Percentiles rank a stretch among this genome's conserved stretches.
Evolutionary conservation across 2,329 filamentous ascomycete genomes (phyloP).

Genomic region (Ophiostoma piceae): DNA sequence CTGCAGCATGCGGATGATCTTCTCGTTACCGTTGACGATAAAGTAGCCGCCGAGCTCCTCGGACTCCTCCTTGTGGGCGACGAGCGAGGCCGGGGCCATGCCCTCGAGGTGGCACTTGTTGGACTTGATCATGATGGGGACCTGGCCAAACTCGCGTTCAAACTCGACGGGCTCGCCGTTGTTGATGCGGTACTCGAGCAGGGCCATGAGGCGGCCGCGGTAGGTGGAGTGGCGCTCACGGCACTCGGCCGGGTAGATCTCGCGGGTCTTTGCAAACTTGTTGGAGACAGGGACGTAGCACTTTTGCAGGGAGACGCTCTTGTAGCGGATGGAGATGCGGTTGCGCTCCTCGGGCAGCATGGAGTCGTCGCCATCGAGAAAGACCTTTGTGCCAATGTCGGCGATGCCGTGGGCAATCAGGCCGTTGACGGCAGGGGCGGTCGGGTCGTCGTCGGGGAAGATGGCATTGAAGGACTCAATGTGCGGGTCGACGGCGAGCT

Average conservation of each 20-base stretch:
- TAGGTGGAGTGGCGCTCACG: constrained; percentile 91
- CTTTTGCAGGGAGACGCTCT: constrained; percentile 77
- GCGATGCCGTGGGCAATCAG: constrained; percentile 67
- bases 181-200: constrained; percentile 82
- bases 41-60: constrained; percentile 97
- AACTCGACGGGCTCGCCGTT: constrained; percentile 78
- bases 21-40: constrained; percentile 95
- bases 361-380: constrained; percentile 73
- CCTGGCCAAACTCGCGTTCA: constrained; percentile 75
- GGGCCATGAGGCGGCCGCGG: constrained; percentile 75
- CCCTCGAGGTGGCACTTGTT: constrained; percentile 87
- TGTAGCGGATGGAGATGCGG: constrained; percentile 69
- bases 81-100: constrained; percentile 74
- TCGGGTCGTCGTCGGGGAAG: constrained; percentile 59
- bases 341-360: constrained; percentile 60
- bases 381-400: constrained; percentile 86
- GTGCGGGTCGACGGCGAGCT: constrained; percentile 82
- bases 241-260: constrained; percentile 87
- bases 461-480: constrained; percentile 93
- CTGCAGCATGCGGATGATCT: constrained; percentile 87
- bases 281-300: constrained; percentile 73
- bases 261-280: constrained; percentile 76
- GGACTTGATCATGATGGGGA: constrained; percentile 93
- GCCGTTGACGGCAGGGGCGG: constrained; percentile 30
- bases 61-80: constrained; percentile 85